Evolutionary conservation across 1,284 basidiomycete species (phyloP).

Genomic region (Phaffia rhodozyma): DNA sequence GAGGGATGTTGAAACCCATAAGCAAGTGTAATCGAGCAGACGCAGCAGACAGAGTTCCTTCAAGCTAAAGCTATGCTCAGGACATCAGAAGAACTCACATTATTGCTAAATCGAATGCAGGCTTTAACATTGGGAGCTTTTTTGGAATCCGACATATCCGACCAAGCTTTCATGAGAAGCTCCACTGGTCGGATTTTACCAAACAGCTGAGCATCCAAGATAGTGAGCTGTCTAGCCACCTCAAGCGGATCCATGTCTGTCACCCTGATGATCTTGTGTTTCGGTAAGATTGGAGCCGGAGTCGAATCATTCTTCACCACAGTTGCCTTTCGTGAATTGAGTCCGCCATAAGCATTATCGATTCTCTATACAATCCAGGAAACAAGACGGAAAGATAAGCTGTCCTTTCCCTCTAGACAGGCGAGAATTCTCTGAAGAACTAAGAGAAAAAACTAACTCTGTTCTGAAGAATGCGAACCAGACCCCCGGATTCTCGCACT

Average conservation of each 20-base stretch:
- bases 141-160: conserved; percentile 19
- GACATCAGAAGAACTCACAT: not conserved
- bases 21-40: not conserved
- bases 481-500: conserved; percentile 55
- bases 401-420: too few relatives aligned
- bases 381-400: not conserved
- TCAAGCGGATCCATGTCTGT: conserved; percentile 59
- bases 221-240: conserved; percentile 83
- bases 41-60: not conserved
- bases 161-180: conserved; percentile 52
- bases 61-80: not conserved
- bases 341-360: conserved; percentile 3
- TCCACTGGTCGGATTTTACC: conserved; percentile 82
- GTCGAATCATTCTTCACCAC: conserved; percentile 4
- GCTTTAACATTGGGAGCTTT: conserved; percentile 45
- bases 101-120: conserved; percentile 70
- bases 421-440: not conserved
- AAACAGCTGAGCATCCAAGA: conserved; percentile 79
- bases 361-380: conserved; percentile 3
- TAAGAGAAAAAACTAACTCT: conserved; percentile 44
- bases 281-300: conserved; percentile 12
- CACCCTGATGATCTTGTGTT: conserved; percentile 18
- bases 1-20: not conserved
- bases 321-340: conserved; percentile 5
- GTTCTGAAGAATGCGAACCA: conserved; percentile 59